phyloP scores from a whole-genome alignment of 345 rosid genomes.

The Eucalyptus brandiana region DNA sequence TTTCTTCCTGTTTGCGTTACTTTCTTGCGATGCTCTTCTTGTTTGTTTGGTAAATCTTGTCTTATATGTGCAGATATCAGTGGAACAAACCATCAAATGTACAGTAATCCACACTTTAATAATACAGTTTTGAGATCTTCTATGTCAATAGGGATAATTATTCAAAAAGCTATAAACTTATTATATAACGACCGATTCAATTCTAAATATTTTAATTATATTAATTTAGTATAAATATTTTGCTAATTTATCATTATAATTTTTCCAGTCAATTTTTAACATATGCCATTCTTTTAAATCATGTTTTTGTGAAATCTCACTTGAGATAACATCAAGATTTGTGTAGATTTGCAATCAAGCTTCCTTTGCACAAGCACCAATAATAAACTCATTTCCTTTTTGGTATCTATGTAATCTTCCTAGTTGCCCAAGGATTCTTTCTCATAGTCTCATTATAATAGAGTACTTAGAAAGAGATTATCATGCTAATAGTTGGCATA shows the following conservation, averaged over 20 bases:
- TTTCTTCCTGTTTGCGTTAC: neutral
- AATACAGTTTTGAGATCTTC: neutral
- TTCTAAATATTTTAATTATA: too few relatives aligned
- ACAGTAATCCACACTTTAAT: neutral
- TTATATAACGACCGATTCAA: accelerated
- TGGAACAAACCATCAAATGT: neutral
- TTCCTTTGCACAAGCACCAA: neutral
- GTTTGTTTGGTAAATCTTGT: neutral
- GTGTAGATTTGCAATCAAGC: neutral
- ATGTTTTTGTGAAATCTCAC: neutral
- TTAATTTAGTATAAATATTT: neutral
- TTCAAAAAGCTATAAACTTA: too few relatives aligned
- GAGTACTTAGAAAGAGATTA: neutral
- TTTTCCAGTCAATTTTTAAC: neutral
- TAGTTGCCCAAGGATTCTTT: neutral
- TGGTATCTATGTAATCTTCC: neutral
- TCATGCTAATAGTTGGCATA: neutral
- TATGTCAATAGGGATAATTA: neutral
- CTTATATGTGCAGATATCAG: neutral
- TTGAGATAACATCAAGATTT: neutral
- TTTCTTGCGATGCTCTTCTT: neutral
- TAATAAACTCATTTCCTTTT: neutral
- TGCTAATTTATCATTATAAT: neutral
- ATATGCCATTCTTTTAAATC: neutral
- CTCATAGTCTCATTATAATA: neutral